phyloP scores from a whole-genome alignment of 352 stramenopile genomes.

The Phytophthora sojae region DNA sequence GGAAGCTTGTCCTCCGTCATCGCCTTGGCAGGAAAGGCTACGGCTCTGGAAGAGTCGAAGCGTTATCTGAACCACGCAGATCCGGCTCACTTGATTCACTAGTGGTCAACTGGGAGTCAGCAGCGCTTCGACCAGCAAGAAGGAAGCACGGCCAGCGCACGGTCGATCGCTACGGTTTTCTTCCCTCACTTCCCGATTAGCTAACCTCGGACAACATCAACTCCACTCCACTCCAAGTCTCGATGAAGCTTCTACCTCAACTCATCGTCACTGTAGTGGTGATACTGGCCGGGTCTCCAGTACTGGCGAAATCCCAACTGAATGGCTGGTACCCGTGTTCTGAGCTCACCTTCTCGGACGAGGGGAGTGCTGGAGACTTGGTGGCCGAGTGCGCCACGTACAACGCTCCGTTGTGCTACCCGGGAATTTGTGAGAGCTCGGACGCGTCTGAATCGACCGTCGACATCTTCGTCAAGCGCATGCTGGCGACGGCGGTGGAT shows the following conservation, averaged over 20 bases:
- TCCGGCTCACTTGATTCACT: conserved; percentile 8
- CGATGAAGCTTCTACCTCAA: conserved; percentile 13
- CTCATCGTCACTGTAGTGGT: not conserved
- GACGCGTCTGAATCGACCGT: conserved; percentile 19
- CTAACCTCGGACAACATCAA: not conserved
- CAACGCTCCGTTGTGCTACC: conserved; percentile 40
- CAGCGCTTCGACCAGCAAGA: conserved; percentile 3
- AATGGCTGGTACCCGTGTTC: conserved; percentile 39
- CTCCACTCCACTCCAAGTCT: not conserved
- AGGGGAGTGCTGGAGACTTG: conserved; percentile 7
- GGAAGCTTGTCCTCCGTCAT: no score
- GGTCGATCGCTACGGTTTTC: not conserved
- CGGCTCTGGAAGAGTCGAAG: not conserved
- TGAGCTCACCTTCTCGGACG: conserved; percentile 33
- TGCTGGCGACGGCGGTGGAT: conserved; percentile 21
- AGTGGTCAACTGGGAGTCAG: not conserved
- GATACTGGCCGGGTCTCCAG: not conserved
- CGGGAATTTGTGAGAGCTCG: conserved; percentile 23
- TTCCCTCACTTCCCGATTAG: conserved; percentile 15
- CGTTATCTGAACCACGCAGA: not conserved
- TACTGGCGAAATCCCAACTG: conserved; percentile 3
- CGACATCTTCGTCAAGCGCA: conserved; percentile 51
- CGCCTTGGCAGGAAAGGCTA: not conserved
- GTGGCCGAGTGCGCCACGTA: conserved; percentile 41
- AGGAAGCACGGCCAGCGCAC: not conserved